Evolutionary conservation across 2,329 filamentous ascomycete genomes (phyloP).

Genomic region (Pyrenophora graminea): DNA sequence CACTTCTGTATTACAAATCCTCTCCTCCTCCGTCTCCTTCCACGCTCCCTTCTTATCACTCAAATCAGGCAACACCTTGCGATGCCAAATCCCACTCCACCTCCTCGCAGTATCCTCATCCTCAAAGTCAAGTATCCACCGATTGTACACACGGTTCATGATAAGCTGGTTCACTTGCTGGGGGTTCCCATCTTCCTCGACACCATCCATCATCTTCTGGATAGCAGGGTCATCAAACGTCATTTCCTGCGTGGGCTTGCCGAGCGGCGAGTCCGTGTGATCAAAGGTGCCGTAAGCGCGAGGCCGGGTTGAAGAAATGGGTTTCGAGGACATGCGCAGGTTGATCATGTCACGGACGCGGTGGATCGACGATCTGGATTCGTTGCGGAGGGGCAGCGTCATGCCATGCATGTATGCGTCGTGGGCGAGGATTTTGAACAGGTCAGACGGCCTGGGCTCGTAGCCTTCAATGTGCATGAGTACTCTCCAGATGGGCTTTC

Average conservation of each 20-base stretch:
- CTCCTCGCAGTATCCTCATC: constrained; percentile 59
- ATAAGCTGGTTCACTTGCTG: constrained; percentile 31
- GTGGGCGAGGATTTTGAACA: constrained; percentile 33
- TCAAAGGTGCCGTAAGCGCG: constrained; percentile 22
- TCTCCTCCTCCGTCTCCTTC: constrained; percentile 43
- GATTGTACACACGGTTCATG: constrained; percentile 45
- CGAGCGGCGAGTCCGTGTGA: neutral
- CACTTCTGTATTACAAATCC: constrained; percentile 53
- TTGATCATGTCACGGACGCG: constrained; percentile 39
- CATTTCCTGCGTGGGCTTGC: neutral
- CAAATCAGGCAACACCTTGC: constrained; percentile 49
- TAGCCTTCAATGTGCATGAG: constrained; percentile 43
- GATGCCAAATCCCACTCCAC: constrained; percentile 59
- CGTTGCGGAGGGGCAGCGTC: constrained; percentile 30
- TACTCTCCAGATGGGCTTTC: constrained; percentile 35
- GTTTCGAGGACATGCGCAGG: constrained; percentile 21
- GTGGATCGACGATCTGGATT: constrained; percentile 23
- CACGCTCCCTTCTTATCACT: constrained; percentile 20
- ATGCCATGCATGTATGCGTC: constrained; percentile 44
- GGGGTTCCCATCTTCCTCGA: constrained; percentile 11
- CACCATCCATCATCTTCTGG: constrained; percentile 16
- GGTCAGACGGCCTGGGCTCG: constrained; percentile 34
- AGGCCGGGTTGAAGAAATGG: constrained; percentile 25
- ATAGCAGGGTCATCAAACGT: constrained; percentile 24
- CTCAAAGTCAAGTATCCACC: constrained; percentile 62